Percentiles rank a stretch among this genome's conserved stretches.
phyloP scores from a whole-genome alignment of 2,329 filamentous ascomycete genomes.

The Monascus ruber region DNA sequence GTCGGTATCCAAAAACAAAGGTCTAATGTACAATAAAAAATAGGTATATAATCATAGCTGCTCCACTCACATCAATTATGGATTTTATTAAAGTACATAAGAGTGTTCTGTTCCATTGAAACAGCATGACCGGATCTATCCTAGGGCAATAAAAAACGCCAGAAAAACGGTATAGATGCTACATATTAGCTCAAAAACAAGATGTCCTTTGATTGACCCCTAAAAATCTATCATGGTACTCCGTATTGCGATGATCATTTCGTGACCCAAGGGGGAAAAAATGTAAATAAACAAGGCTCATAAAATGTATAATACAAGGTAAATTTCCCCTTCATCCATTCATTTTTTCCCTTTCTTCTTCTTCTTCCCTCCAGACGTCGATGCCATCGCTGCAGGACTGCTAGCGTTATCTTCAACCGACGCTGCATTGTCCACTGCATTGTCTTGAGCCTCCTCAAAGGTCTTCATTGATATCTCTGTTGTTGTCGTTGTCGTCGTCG shows the following conservation, averaged over 20 bases:
- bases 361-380: constrained; percentile 23
- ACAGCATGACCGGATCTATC: too few species aligned
- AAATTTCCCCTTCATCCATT: constrained; percentile 2
- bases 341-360: constrained; percentile 39
- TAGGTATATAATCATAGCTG: too few species aligned
- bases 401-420: constrained; percentile 56
- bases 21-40: too few species aligned
- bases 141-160: neutral
- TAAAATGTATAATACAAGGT: constrained; percentile 6
- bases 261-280: neutral
- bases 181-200: too few species aligned
- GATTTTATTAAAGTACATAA: neutral
- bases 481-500: constrained; percentile 12
- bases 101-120: too few species aligned
- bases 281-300: constrained; percentile 3
- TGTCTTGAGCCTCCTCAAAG: constrained; percentile 39
- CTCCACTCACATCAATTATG: neutral
- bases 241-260: too few species aligned
- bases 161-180: neutral
- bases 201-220: too few species aligned
- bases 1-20: neutral
- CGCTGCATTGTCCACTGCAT: constrained; percentile 56
- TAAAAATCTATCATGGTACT: too few species aligned
- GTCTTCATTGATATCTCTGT: constrained; percentile 13
- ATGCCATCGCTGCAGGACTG: constrained; percentile 17